These are phyloP conservation scores for Mariannaea sp. DNA, from an alignment of 2,329 filamentous ascomycete genomes.

Conservation along the genomic window DNA sequence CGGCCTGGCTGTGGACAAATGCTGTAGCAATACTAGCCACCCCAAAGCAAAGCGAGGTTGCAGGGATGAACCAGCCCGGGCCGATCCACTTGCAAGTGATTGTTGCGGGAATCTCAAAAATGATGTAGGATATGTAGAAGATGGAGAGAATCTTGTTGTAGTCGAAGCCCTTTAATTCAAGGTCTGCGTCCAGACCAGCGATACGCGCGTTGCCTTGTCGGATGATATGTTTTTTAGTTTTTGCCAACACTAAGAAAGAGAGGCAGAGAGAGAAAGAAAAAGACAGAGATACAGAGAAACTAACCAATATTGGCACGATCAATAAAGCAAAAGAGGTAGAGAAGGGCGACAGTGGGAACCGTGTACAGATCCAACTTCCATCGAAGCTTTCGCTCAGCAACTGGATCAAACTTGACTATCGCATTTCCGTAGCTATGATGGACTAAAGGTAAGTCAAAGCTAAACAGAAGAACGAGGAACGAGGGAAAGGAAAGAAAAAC, in stretches of 20 bases:
- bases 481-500: too few species aligned
- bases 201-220: conserved; percentile 54
- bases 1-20: conserved; percentile 58
- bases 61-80: conserved; percentile 67
- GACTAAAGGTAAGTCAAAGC: too few species aligned
- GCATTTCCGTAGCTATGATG: conserved; percentile 36
- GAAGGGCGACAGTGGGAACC: conserved; percentile 66
- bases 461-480: too few species aligned
- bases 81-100: conserved; percentile 67
- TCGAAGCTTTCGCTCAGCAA: conserved; percentile 61
- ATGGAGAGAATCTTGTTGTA: conserved; percentile 66
- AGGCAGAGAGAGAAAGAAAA: too few species aligned
- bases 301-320: conserved; percentile 74
- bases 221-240: neutral
- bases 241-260: too few species aligned
- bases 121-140: conserved; percentile 69
- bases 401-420: conserved; percentile 34
- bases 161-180: conserved; percentile 60
- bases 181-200: conserved; percentile 61
- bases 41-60: conserved; percentile 61
- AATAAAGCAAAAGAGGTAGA: conserved; percentile 77
- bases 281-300: conserved; percentile 18
- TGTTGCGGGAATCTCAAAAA: conserved; percentile 68
- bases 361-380: conserved; percentile 69
- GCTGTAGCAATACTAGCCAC: conserved; percentile 63